These are phyloP conservation scores for Vanrija humicola DNA, from an alignment of 1,284 basidiomycete species.

Conservation along the genomic window DNA sequence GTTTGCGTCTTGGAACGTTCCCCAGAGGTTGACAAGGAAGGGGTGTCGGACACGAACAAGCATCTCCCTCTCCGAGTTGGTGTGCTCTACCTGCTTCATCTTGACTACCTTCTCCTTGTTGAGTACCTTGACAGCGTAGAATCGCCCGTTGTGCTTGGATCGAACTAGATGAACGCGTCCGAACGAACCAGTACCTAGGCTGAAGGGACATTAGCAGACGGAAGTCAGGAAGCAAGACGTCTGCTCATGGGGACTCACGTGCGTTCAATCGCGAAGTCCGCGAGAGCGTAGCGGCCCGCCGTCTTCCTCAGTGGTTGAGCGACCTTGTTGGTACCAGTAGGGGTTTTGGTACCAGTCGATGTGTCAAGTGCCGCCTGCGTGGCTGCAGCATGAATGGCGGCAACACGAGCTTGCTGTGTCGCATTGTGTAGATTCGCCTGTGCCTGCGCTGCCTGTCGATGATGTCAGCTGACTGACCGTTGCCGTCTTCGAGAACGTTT, in stretches of 20 bases:
- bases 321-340: slow-evolving; percentile 13
- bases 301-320: slow-evolving; percentile 49
- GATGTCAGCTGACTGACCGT: neutral
- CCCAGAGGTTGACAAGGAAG: slow-evolving; percentile 98
- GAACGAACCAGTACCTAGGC: slow-evolving; percentile 87
- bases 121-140: slow-evolving; percentile 92
- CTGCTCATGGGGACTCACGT: slow-evolving; percentile 38
- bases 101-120: slow-evolving; percentile 90
- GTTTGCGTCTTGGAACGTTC: slow-evolving; percentile 86
- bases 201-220: slow-evolving; percentile 7
- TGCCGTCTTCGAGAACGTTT: neutral
- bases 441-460: slow-evolving; percentile 41
- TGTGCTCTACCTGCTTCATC: slow-evolving; percentile 97
- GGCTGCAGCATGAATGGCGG: slow-evolving; percentile 48
- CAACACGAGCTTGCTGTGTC: slow-evolving; percentile 49
- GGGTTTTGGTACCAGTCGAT: slow-evolving; percentile 21
- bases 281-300: slow-evolving; percentile 52
- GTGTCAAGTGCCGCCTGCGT: slow-evolving; percentile 46
- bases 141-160: slow-evolving; percentile 86
- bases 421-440: slow-evolving; percentile 48
- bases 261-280: slow-evolving; percentile 53
- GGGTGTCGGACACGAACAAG: slow-evolving; percentile 86
- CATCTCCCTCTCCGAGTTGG: slow-evolving; percentile 91
- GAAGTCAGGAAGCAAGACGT: neutral
- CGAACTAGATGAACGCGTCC: slow-evolving; percentile 89